These are phyloP conservation scores for Arthrobotrys iridis DNA, from an alignment of 2,329 filamentous ascomycete genomes.

Conservation along the genomic window DNA sequence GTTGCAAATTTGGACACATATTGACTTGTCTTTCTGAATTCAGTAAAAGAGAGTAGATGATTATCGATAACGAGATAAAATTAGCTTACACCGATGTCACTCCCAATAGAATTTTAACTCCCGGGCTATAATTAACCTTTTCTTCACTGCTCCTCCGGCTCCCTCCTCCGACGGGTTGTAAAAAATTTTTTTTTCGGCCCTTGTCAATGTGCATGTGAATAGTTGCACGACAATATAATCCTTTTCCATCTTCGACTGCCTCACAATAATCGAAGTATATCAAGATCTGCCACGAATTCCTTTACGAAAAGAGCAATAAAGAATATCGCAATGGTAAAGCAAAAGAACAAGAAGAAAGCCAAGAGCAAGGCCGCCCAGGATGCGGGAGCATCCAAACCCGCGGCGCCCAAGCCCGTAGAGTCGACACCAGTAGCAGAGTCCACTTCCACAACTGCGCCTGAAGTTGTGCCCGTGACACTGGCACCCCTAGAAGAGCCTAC, in stretches of 20 bases:
- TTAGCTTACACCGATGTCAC: neutral
- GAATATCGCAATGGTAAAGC: conserved; percentile 29
- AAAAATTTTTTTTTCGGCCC: conserved; percentile 1
- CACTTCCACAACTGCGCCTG: neutral
- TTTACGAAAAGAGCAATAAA: neutral
- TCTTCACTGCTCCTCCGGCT: no score
- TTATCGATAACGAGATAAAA: conserved; percentile 18
- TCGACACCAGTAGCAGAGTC: neutral
- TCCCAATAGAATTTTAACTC: neutral
- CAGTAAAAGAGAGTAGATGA: neutral
- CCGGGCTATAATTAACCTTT: neutral
- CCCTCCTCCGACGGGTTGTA: neutral
- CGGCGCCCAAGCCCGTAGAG: neutral
- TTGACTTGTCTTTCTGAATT: conserved; percentile 1
- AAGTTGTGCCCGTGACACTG: neutral
- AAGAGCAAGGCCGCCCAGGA: conserved; percentile 10
- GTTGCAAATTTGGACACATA: conserved; percentile 22
- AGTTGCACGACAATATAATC: no score
- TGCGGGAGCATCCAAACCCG: neutral
- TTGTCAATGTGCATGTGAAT: conserved; percentile 7
- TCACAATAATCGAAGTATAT: neutral
- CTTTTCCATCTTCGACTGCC: neutral
- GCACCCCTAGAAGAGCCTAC: conserved; percentile 6
- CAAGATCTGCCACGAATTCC: neutral
- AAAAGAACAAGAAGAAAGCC: conserved; percentile 27